These are phyloP conservation scores for Persicaria tinctoria DNA, from an alignment of 148 eudicot species.

Conservation along the genomic window DNA sequence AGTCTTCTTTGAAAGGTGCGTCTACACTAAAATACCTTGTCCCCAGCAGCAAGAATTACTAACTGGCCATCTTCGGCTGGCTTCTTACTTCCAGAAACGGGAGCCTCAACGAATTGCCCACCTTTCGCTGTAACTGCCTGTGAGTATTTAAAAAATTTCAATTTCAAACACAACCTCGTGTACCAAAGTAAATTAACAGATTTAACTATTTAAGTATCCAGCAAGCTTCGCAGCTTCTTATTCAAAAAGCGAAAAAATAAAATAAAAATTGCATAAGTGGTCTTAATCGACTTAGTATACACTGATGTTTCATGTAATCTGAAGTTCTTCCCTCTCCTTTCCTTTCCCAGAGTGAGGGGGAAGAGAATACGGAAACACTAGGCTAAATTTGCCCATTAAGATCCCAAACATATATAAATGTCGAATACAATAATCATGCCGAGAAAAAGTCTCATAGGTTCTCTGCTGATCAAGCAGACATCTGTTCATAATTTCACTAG, in stretches of 20 bases:
- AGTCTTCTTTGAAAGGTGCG: background rate
- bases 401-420: background rate
- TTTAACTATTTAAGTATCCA: background rate
- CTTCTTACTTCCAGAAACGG: constrained; percentile 98
- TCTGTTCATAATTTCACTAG: background rate
- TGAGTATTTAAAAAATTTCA: constrained; percentile 9
- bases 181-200: background rate
- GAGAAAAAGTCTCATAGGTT: background rate
- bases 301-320: background rate
- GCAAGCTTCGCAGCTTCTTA: constrained; percentile 1
- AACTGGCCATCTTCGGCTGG: constrained; percentile 99
- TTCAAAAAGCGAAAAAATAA: background rate
- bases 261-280: background rate
- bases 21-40: constrained; percentile 42
- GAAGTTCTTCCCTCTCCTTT: background rate
- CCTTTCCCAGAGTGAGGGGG: background rate
- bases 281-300: background rate
- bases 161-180: background rate
- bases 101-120: constrained; percentile 86
- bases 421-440: background rate
- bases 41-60: constrained; percentile 93
- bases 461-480: background rate
- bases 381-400: background rate
- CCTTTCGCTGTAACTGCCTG: constrained; percentile 86
- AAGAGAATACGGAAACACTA: background rate